Percentiles rank a stretch among this genome's conserved stretches.
These are phyloP conservation scores for Phaeosphaeriaceae sp. DNA, from an alignment of 2,329 filamentous ascomycete genomes.

Conservation along the genomic window DNA sequence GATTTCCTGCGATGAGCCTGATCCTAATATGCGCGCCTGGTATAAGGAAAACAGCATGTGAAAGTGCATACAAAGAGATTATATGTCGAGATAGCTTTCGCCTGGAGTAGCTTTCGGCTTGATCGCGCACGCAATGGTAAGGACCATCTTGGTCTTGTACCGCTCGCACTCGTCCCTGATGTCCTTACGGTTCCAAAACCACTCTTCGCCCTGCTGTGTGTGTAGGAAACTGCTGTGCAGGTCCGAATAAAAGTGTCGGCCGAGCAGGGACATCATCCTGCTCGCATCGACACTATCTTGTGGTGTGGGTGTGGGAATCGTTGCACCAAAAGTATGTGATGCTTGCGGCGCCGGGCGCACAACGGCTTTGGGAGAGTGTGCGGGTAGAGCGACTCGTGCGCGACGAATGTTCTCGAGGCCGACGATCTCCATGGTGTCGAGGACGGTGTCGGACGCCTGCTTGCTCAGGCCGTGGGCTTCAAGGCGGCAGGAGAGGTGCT, in stretches of 20 bases:
- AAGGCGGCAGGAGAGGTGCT: conserved; percentile 26
- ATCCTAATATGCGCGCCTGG: neutral
- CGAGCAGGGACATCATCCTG: conserved; percentile 35
- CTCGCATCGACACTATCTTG: conserved; percentile 29
- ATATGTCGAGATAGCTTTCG: conserved; percentile 30
- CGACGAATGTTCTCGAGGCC: conserved; percentile 36
- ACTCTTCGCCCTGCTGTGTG: conserved; percentile 27
- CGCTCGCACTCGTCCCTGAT: conserved; percentile 31
- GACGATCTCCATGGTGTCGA: conserved; percentile 39
- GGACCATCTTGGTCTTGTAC: conserved; percentile 34
- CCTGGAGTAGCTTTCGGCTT: conserved; percentile 18
- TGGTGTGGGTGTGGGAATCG: conserved; percentile 17
- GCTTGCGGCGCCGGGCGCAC: conserved; percentile 10
- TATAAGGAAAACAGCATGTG: neutral
- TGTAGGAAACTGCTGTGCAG: conserved; percentile 29
- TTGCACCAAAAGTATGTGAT: conserved; percentile 10
- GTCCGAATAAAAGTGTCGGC: conserved; percentile 35
- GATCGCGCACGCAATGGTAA: conserved; percentile 33
- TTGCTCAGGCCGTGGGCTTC: conserved; percentile 31
- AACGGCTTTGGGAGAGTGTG: conserved; percentile 18
- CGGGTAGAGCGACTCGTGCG: conserved; percentile 33
- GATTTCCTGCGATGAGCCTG: neutral
- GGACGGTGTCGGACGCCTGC: conserved; percentile 32
- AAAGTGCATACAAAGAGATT: neutral
- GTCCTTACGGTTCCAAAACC: conserved; percentile 34